Conservation (phyloP, 768 basidiomycete species). For the Pleurotus citrinopileatus region DNA sequence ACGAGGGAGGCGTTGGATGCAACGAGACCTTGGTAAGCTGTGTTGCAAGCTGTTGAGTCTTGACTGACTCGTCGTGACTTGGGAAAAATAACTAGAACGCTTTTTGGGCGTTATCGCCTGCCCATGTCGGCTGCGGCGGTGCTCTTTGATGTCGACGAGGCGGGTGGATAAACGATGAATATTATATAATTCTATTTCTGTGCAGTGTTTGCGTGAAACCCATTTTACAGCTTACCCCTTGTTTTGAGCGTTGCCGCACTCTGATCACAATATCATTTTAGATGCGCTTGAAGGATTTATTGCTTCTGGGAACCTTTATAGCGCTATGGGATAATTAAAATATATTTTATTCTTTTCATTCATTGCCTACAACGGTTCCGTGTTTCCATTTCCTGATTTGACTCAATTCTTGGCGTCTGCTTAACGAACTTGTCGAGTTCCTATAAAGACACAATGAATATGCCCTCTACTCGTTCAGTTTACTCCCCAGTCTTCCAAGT, state of each 20-base stretch:
- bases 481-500: constrained; percentile 3
- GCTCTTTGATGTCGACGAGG: neutral
- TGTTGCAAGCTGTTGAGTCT: constrained; percentile 3
- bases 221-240: constrained; percentile 7
- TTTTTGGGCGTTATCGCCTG: too few species aligned
- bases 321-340: constrained; percentile 27
- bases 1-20: neutral
- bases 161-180: neutral
- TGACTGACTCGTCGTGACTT: constrained; percentile 5
- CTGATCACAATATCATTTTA: neutral
- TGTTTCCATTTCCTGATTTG: constrained; percentile 29
- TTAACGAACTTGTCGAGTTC: constrained; percentile 11
- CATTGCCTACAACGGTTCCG: constrained; percentile 22
- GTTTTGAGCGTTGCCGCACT: constrained; percentile 9
- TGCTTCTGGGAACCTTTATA: constrained; percentile 5
- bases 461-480: neutral
- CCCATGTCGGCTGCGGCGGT: neutral
- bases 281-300: constrained; percentile 2
- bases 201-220: constrained; percentile 9
- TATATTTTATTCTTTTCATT: too few species aligned
- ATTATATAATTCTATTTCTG: constrained; percentile 3
- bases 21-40: neutral
- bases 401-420: constrained; percentile 30
- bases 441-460: constrained; percentile 7
- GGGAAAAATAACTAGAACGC: neutral